Percentiles rank a stretch among this genome's conserved stretches.
Evolutionary conservation across 2,329 filamentous ascomycete species (phyloP).

Genomic region (Magnaporthiopsis poae): DNA sequence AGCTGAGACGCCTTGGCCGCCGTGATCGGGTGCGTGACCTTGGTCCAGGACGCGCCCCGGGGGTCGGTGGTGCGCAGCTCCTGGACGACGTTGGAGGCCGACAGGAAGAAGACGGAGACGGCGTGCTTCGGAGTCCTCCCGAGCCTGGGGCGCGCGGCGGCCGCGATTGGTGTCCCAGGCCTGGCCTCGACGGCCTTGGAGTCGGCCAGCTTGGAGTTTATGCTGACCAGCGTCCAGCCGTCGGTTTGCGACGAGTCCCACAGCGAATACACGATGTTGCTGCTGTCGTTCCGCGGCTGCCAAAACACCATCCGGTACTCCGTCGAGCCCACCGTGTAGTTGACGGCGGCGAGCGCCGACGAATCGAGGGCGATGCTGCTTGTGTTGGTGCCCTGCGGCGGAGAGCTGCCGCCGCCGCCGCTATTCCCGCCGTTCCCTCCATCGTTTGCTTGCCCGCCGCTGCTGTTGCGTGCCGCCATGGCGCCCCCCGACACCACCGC

Average conservation of each 20-base stretch:
- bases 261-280: constrained; percentile 1
- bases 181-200: neutral
- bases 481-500: constrained; percentile 2
- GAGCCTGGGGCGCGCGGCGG: neutral
- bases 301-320: constrained; percentile 3
- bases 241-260: neutral
- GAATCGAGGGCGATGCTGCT: neutral
- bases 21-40: neutral
- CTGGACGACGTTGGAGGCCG: neutral
- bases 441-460: neutral
- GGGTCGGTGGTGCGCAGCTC: neutral
- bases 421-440: neutral
- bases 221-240: neutral
- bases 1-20: neutral
- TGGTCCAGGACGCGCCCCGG: constrained; percentile 1
- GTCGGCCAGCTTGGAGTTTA: neutral
- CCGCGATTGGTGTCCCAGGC: neutral
- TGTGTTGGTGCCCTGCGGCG: neutral
- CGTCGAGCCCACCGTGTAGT: constrained; percentile 1
- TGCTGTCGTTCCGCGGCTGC: neutral
- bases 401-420: neutral
- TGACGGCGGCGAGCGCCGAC: neutral
- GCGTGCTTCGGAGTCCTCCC: neutral
- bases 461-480: constrained; percentile 1
- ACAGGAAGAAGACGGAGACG: neutral